Evolutionary conservation across 306 rosid species (phyloP).

Genomic region (Canavalia ensiformis): DNA sequence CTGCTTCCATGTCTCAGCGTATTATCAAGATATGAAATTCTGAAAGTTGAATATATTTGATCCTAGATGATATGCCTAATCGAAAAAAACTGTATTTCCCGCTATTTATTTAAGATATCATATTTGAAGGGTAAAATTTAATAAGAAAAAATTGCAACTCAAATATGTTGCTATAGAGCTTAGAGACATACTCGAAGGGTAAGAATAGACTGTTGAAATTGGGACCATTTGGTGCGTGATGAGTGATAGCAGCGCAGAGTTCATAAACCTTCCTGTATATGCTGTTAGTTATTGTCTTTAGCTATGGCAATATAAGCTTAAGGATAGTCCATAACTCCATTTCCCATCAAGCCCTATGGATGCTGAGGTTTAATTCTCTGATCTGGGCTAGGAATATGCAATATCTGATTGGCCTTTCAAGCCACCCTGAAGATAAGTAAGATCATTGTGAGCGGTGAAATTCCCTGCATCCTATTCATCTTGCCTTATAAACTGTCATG

Average conservation of each 20-base stretch:
- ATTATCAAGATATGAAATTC: neutral
- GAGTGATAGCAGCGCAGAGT: neutral
- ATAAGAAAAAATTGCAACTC: neutral
- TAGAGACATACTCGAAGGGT: neutral
- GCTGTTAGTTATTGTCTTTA: constrained; percentile 21
- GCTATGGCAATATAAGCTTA: constrained; percentile 27
- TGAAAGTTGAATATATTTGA: constrained; percentile 12
- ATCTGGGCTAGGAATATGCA: constrained; percentile 3
- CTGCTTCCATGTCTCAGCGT: constrained; percentile 13
- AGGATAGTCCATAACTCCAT: neutral
- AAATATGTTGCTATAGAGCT: constrained; percentile 29
- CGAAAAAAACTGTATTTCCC: neutral
- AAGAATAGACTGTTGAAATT: constrained; percentile 5
- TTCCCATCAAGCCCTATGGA: neutral
- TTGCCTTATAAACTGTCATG: neutral
- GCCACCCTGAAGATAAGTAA: neutral
- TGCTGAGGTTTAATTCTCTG: constrained; percentile 3
- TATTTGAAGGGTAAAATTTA: neutral
- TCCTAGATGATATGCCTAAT: constrained; percentile 15
- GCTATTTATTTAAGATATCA: neutral
- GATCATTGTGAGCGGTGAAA: constrained; percentile 27
- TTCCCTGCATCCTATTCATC: neutral
- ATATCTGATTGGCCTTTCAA: neutral
- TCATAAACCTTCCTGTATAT: neutral
- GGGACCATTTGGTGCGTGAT: neutral